Conservation (phyloP, 2,329 filamentous ascomycete species). For the Graphilbum fragrans region DNA sequence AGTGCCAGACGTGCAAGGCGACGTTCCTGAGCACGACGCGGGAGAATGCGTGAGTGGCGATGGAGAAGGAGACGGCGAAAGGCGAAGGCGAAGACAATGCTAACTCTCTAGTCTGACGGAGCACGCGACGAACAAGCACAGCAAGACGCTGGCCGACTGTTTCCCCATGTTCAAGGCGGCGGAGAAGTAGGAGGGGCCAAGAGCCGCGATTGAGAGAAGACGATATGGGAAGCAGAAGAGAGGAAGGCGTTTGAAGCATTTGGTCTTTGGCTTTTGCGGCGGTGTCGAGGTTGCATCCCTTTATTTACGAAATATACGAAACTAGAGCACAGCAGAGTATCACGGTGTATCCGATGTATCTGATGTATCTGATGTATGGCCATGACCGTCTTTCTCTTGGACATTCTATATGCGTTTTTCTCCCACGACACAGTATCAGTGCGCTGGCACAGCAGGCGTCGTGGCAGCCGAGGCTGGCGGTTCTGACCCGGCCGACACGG, state of each 20-base stretch:
- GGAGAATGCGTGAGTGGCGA: constrained; percentile 54
- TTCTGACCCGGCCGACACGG: background rate
- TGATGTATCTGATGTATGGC: no score
- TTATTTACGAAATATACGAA: no score
- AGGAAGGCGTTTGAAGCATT: background rate
- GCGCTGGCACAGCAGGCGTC: constrained; percentile 17
- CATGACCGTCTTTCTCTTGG: no score
- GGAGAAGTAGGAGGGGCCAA: background rate
- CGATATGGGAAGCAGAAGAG: background rate
- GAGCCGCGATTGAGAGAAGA: background rate
- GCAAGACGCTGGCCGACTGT: constrained; percentile 57
- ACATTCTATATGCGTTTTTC: no score
- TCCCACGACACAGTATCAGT: constrained; percentile 12
- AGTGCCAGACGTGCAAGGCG: constrained; percentile 65
- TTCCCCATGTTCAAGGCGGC: constrained; percentile 42
- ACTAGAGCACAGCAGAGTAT: no score
- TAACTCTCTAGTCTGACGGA: constrained; percentile 42
- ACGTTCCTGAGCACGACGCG: constrained; percentile 71
- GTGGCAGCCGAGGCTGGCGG: background rate
- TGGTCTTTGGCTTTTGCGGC: no score
- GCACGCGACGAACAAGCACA: constrained; percentile 68
- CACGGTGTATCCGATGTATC: no score
- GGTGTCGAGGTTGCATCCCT: no score
- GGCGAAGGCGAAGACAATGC: no score
- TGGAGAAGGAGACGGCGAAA: no score